Evolutionary conservation across 768 basidiomycete species (phyloP).

Genomic region (Suillus alpinus): DNA sequence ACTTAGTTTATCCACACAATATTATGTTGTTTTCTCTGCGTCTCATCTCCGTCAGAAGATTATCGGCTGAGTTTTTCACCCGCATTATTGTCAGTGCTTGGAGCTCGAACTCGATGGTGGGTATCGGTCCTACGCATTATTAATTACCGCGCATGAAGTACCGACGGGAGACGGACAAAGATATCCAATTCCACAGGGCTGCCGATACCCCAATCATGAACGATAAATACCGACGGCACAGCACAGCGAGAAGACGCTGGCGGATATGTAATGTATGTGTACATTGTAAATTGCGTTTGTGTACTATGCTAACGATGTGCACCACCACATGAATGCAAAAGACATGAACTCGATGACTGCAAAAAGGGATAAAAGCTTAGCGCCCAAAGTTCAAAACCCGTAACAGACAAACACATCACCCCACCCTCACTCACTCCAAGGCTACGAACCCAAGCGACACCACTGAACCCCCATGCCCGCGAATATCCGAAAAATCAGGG

Average conservation of each 20-base stretch:
- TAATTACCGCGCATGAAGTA: no score
- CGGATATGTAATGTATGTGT: background rate
- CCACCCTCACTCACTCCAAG: conserved; percentile 21
- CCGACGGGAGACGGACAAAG: no score
- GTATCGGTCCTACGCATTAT: no score
- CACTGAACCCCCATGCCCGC: conserved; percentile 38
- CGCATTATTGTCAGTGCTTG: no score
- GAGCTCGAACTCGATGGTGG: no score
- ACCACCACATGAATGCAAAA: background rate
- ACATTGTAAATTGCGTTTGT: background rate
- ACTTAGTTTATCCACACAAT: background rate
- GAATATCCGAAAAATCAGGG: conserved; percentile 16
- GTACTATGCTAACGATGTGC: background rate
- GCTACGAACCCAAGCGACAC: conserved; percentile 51
- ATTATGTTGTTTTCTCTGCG: background rate
- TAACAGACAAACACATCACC: background rate
- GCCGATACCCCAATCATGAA: background rate
- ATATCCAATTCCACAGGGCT: background rate
- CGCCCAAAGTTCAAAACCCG: background rate
- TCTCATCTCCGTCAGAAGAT: background rate
- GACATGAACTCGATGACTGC: background rate
- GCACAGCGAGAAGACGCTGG: background rate
- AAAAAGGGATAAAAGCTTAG: background rate
- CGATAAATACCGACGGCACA: background rate
- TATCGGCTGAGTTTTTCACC: conserved; percentile 6